Conservation (phyloP, 2,329 filamentous ascomycete species). For the Talaromyces pinophilus region DNA sequence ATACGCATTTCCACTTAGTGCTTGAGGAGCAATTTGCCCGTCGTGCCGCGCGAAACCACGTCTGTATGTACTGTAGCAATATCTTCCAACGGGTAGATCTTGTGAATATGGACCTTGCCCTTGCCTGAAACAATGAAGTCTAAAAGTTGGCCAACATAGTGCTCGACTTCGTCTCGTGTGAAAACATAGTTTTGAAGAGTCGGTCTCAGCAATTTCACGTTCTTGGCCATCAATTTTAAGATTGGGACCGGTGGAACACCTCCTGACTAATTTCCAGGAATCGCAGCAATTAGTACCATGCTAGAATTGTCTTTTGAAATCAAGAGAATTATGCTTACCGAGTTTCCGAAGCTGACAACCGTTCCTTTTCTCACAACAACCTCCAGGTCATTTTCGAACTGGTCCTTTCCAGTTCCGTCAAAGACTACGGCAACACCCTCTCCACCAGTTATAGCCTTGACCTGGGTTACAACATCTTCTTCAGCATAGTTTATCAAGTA, state of each 20-base stretch:
- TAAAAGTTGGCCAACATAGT: constrained; percentile 1
- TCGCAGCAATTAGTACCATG: neutral
- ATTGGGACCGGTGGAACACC: neutral
- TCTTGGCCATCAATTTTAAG: neutral
- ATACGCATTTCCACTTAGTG: neutral
- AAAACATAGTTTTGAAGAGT: neutral
- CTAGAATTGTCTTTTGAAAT: neutral
- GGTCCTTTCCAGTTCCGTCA: constrained; percentile 76
- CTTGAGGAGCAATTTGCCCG: constrained; percentile 1
- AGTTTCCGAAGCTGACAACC: constrained; percentile 73
- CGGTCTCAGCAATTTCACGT: neutral
- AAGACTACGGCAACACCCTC: constrained; percentile 71
- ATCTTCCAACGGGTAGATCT: neutral
- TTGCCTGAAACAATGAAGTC: neutral
- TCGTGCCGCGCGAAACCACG: neutral
- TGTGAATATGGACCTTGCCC: neutral
- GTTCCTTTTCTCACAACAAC: constrained; percentile 70
- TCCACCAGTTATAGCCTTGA: constrained; percentile 76
- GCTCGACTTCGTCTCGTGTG: neutral
- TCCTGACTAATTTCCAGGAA: neutral
- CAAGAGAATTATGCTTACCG: constrained; percentile 33
- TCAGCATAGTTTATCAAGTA: constrained; percentile 73
- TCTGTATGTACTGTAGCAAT: constrained; percentile 1
- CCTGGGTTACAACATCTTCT: constrained; percentile 70
- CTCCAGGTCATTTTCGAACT: constrained; percentile 72